Percentiles rank a stretch among this genome's conserved stretches.
Conservation (phyloP, 805 yeast species). For the Monosporozyma yasuniensis region DNA sequence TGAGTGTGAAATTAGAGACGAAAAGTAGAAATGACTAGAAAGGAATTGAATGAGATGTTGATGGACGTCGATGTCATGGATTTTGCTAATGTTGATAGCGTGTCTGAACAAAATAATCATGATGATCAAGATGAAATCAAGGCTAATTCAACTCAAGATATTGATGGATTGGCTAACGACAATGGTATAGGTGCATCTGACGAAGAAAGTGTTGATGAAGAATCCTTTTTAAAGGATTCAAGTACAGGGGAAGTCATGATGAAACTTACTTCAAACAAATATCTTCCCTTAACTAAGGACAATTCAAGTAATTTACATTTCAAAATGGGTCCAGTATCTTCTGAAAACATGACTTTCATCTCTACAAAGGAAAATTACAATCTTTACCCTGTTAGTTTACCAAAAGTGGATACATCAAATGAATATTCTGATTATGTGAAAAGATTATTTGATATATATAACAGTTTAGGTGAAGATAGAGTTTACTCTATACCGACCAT, state of each 20-base stretch:
- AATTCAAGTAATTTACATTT: constrained; percentile 30
- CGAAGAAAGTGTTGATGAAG: constrained; percentile 1
- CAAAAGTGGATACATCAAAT: constrained; percentile 34
- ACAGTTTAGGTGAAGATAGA: constrained; percentile 38
- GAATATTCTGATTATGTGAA: constrained; percentile 42
- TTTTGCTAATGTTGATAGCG: constrained; percentile 12
- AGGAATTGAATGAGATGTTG: constrained; percentile 8
- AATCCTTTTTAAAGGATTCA: constrained; percentile 11
- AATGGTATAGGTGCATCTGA: background rate
- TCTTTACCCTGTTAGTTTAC: constrained; percentile 34
- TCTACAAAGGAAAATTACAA: constrained; percentile 35
- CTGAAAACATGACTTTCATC: constrained; percentile 35
- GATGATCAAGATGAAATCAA: constrained; percentile 11
- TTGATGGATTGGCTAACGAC: background rate
- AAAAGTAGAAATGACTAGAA: background rate
- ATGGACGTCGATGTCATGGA: constrained; percentile 25
- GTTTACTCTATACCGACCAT: constrained; percentile 34
- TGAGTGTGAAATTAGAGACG: background rate
- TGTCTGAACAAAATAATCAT: constrained; percentile 1
- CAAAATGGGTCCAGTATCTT: constrained; percentile 38
- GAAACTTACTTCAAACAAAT: constrained; percentile 9
- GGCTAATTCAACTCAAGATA: constrained; percentile 7
- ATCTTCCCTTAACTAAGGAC: constrained; percentile 10
- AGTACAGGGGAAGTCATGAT: constrained; percentile 17
- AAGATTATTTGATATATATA: constrained; percentile 44